Conservation (phyloP, 176 grass and related monocot genomes). For the Eleusine indica region DNA sequence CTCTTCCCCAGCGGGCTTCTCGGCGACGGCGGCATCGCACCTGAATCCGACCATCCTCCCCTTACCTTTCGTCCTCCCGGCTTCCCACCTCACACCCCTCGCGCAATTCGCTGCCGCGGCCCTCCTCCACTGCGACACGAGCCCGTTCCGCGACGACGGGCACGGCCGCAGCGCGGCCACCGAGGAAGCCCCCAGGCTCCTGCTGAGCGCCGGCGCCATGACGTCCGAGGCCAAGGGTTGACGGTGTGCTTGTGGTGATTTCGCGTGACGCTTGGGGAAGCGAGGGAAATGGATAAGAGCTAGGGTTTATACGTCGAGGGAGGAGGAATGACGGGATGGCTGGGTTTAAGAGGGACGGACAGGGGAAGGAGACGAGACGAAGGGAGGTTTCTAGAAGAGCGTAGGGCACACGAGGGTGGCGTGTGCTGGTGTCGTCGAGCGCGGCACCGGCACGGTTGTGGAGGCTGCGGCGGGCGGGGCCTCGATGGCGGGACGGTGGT, state of each 20-base stretch:
- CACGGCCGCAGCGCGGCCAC: conserved; percentile 57
- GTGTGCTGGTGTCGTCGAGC: not conserved
- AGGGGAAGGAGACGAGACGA: conserved; percentile 25
- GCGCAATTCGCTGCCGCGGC: not conserved
- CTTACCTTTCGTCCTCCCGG: conserved; percentile 31
- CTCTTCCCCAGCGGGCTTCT: conserved; percentile 59
- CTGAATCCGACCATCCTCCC: conserved; percentile 45
- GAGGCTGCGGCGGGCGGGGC: no score
- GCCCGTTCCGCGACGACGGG: conserved; percentile 23
- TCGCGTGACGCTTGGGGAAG: conserved; percentile 25
- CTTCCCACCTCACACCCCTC: conserved; percentile 58
- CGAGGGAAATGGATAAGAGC: conserved; percentile 44
- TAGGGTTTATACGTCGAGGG: conserved; percentile 56
- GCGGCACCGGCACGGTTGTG: not conserved
- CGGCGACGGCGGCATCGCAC: conserved; percentile 78
- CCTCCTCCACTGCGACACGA: conserved; percentile 22
- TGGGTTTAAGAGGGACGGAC: conserved; percentile 34
- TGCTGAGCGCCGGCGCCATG: conserved; percentile 64
- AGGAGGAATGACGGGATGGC: not conserved
- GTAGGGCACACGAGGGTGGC: conserved; percentile 36
- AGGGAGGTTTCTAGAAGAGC: conserved; percentile 46
- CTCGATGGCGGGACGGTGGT: no score
- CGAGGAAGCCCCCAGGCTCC: conserved; percentile 62
- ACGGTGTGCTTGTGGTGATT: not conserved
- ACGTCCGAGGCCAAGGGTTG: not conserved